Evolutionary conservation across 2,329 filamentous ascomycete genomes (phyloP), one percentile per base, ranked within the genome.

Genomic region (Hymenoscyphus linearis): DNA sequence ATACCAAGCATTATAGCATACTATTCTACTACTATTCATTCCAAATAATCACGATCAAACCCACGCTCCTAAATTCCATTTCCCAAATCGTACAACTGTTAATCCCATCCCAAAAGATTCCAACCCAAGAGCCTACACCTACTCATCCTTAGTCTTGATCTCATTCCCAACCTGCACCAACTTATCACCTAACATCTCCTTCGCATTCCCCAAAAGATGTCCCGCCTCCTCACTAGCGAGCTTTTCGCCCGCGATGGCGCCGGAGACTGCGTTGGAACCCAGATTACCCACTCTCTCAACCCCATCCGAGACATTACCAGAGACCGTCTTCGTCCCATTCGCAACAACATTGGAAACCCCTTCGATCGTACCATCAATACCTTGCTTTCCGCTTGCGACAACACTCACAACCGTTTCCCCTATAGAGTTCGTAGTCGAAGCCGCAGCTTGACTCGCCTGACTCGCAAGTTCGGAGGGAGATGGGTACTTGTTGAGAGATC

Each of bases 401-500:
- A 18, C 34, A 25, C n/a, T 37, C 16, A 60, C 58, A 4, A 61
- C 64, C 10, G 56, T 59, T 4, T 44, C 35, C 4, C 27, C 26
- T 1, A 44, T 26, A 31, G 18, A n/a, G 9, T 31, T 18, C 16
- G 14, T 13, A 6, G 47, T 26, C 27, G 61, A 57, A 4, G 44
- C 27, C 12, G 34, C 62, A 60, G 55, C 63, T 25, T 37, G 36
- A 34, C 16, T 27, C 6, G 62, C 62, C 57, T 74, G 71, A 1
- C 73, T 74, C 3, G 76, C 67, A 0, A 80, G 65, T 50, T 78
- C 74, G 5, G 75, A 71, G 0, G 78, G 72, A n/a, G 71, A 74
- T 0, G 78, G 79, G 62, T 77, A 79, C 22, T 70, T 75, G 57
- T 74, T 74, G 31, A 81, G 65, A 3, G 78, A 64, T 26, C 77